phyloP scores from a whole-genome alignment of 2,329 filamentous ascomycete genomes.

The Malbranchea cinnamomea region DNA sequence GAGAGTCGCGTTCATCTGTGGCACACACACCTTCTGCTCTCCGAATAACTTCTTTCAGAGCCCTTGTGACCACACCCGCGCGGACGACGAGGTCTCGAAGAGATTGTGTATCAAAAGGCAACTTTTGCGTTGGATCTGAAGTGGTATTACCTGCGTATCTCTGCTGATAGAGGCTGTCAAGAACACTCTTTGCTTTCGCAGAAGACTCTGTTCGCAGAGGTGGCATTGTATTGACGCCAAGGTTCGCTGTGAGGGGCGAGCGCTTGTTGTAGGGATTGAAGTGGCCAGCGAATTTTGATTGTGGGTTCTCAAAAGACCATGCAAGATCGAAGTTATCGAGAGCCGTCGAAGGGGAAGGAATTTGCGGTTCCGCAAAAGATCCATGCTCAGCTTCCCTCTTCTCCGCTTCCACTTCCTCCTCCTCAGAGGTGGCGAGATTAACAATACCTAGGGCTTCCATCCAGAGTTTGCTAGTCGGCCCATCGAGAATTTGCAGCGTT shows the following conservation, averaged over 20 bases:
- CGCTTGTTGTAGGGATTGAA: too few relatives aligned
- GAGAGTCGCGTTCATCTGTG: constrained; percentile 13
- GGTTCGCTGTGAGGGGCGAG: too few relatives aligned
- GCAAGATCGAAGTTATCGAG: too few relatives aligned
- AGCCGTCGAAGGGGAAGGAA: too few relatives aligned
- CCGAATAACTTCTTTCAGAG: constrained; percentile 35
- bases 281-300: too few relatives aligned
- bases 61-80: constrained; percentile 33
- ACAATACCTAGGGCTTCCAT: constrained; percentile 53
- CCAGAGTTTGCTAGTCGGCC: constrained; percentile 41
- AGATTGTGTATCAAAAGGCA: constrained; percentile 52
- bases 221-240: too few relatives aligned
- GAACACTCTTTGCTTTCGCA: constrained; percentile 7
- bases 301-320: too few relatives aligned
- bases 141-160: constrained; percentile 8
- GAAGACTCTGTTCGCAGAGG: constrained; percentile 10
- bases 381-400: too few relatives aligned
- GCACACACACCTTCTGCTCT: constrained; percentile 32
- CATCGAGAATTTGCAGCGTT: constrained; percentile 37
- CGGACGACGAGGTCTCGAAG: constrained; percentile 44
- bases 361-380: too few relatives aligned
- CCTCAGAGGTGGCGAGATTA: constrained; percentile 49
- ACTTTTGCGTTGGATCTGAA: constrained; percentile 32
- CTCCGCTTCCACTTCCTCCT: constrained; percentile 33
- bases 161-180: constrained; percentile 7